A percentile compares a stretch with the other conserved stretches of the same genome.
phyloP scores from a whole-genome alignment of 2,329 filamentous ascomycete species.

The Colletotrichum sojae region DNA sequence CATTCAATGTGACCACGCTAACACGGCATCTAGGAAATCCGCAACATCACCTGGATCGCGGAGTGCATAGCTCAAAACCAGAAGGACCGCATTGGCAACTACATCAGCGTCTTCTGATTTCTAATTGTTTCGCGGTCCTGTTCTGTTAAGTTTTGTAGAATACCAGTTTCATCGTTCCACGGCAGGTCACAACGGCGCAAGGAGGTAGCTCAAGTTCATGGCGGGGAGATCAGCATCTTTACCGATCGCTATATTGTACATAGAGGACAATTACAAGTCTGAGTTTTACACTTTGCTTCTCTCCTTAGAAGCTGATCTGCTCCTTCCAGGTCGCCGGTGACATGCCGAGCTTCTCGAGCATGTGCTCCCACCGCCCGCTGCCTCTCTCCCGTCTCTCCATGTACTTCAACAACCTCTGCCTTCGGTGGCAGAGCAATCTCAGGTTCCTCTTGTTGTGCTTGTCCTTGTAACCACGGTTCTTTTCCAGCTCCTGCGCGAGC shows the following conservation, averaged over 20 bases:
- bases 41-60: conserved; percentile 99
- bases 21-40: conserved; percentile 84
- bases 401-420: conserved; percentile 91
- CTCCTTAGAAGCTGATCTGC: conserved; percentile 81
- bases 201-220: conserved; percentile 42
- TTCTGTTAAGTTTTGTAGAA: conserved; percentile 57
- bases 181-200: conserved; percentile 53
- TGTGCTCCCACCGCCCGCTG: conserved; percentile 88
- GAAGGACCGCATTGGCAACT: conserved; percentile 98
- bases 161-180: conserved; percentile 48
- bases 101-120: conserved; percentile 92
- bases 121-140: conserved; percentile 45
- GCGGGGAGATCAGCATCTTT: conserved; percentile 43
- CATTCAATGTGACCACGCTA: conserved; percentile 44
- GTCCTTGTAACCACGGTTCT: conserved; percentile 81
- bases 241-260: conserved; percentile 62
- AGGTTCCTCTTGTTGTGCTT: conserved; percentile 96
- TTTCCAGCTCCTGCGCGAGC: conserved; percentile 79
- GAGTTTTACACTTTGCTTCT: conserved; percentile 56
- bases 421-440: conserved; percentile 85
- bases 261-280: conserved; percentile 59
- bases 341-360: conserved; percentile 87
- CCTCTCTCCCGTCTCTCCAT: conserved; percentile 91
- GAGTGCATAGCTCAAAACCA: conserved; percentile 99
- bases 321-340: conserved; percentile 91